Evolutionary conservation across 179 eudicot species (phyloP).

Genomic region (Beta macrorhiza): DNA sequence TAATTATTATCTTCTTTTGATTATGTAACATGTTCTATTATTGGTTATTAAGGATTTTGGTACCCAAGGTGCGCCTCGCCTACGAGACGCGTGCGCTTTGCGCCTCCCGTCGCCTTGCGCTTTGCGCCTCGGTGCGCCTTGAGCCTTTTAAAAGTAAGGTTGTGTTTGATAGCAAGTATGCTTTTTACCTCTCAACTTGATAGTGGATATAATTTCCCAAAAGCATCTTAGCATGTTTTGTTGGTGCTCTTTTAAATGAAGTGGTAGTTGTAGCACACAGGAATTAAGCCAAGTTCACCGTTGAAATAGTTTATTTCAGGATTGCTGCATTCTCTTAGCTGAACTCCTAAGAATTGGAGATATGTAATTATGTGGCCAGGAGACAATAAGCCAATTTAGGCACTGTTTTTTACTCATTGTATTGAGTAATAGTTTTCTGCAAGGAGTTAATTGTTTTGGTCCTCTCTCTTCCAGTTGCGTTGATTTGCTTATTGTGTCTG

Average conservation of each 20-base stretch:
- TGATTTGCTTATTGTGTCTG: background rate
- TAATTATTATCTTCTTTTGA: too few relatives aligned
- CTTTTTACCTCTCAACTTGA: too few relatives aligned
- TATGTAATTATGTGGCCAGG: background rate
- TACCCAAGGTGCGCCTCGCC: too few relatives aligned
- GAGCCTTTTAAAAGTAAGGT: too few relatives aligned
- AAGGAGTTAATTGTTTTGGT: background rate
- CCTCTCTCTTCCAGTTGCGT: background rate
- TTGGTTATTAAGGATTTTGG: too few relatives aligned
- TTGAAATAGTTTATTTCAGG: background rate
- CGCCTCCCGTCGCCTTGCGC: too few relatives aligned
- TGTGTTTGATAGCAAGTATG: too few relatives aligned
- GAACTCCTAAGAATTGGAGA: background rate
- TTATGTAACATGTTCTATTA: too few relatives aligned
- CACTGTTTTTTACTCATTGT: background rate
- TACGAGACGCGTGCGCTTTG: too few relatives aligned
- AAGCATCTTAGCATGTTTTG: background rate
- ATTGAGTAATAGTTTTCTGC: background rate
- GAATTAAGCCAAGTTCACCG: background rate
- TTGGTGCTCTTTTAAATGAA: background rate
- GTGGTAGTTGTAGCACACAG: background rate
- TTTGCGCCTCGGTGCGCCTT: too few relatives aligned
- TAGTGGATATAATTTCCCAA: too few relatives aligned
- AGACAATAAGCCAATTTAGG: background rate
- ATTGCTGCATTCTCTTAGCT: background rate